Percentiles rank a stretch among this genome's conserved stretches.
Evolutionary conservation across 2,329 filamentous ascomycete genomes (phyloP).

Genomic region (Herpotrichia juniperi): DNA sequence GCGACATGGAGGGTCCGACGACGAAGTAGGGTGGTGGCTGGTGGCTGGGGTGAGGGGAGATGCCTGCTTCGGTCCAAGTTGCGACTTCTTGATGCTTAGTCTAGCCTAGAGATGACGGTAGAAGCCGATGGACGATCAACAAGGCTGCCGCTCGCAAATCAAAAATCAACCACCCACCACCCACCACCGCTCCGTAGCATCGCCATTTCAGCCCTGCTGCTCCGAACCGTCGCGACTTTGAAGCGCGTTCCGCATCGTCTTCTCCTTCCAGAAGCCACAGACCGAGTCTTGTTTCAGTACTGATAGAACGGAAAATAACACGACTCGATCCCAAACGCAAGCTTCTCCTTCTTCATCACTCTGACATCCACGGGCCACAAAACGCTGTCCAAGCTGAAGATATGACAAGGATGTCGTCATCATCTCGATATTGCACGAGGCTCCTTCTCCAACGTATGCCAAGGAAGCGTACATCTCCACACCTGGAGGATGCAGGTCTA

Average conservation of each 20-base stretch:
- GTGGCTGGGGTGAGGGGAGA: neutral
- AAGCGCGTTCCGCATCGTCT: too few species aligned
- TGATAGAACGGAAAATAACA: neutral
- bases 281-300: neutral
- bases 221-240: too few species aligned
- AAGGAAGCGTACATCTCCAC: too few species aligned
- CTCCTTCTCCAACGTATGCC: neutral
- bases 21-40: neutral
- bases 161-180: too few species aligned
- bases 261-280: too few species aligned
- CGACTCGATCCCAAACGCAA: neutral
- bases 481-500: too few species aligned
- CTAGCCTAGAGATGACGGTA: too few species aligned
- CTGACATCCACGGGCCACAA: neutral
- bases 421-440: neutral
- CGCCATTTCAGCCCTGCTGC: too few species aligned
- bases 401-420: neutral
- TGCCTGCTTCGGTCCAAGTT: neutral
- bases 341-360: neutral
- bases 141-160: too few species aligned
- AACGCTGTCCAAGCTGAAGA: neutral
- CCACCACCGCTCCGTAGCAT: too few species aligned
- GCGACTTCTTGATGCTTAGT: neutral
- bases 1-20: neutral
- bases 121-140: neutral